phyloP scores from a whole-genome alignment of 169 alveolate species.

The Pseudocohnilembus persalinus region DNA sequence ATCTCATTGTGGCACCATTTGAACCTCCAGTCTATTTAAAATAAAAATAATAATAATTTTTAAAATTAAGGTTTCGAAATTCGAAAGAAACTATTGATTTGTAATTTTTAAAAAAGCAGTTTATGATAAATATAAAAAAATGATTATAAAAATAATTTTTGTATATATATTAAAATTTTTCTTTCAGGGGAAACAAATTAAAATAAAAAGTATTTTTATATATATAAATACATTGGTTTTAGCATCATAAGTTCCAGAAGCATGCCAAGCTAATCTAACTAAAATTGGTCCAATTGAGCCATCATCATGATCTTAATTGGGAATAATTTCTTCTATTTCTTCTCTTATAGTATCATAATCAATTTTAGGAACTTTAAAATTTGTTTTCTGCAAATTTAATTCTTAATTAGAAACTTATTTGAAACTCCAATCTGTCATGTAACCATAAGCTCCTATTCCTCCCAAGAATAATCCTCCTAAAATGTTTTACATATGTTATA shows the following conservation, averaged over 20 bases:
- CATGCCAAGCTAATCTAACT: conserved; percentile 32
- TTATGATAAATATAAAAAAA: too few relatives aligned
- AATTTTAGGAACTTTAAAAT: too few relatives aligned
- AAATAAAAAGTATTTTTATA: too few relatives aligned
- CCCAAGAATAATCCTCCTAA: not conserved
- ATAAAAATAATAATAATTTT: too few relatives aligned
- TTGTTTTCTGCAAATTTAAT: not conserved
- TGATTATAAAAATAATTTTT: too few relatives aligned
- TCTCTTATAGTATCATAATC: conserved; percentile 7
- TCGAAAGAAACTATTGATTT: too few relatives aligned
- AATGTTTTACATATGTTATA: too few relatives aligned
- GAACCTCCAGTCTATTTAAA: conserved; percentile 27
- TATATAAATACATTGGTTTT: not conserved
- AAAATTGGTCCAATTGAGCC: conserved; percentile 23
- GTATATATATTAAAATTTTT: too few relatives aligned
- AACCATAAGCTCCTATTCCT: not conserved
- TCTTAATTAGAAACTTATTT: not conserved
- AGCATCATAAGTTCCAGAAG: conserved; percentile 25
- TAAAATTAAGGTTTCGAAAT: too few relatives aligned
- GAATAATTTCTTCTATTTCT: conserved; percentile 8
- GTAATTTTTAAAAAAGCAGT: too few relatives aligned
- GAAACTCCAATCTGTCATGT: not conserved
- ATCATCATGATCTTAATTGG: not conserved
- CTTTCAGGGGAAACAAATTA: not conserved
- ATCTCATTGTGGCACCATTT: conserved; percentile 30